Conservation (phyloP, 2,329 filamentous ascomycete species). For the Ascochyta koolunga region DNA sequence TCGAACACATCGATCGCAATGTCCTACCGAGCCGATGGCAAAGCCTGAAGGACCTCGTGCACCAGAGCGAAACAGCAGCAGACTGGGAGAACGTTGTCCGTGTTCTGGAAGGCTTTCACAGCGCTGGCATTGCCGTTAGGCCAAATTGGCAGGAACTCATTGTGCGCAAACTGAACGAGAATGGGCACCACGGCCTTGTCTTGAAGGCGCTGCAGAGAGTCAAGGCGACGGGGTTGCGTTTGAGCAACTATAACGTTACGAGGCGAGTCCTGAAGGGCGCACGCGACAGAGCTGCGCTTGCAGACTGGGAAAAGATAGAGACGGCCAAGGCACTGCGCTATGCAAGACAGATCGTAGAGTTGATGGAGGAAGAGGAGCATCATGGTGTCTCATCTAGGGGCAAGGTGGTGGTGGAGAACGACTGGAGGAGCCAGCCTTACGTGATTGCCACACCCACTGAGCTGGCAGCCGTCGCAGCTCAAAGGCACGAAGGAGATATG, state of each 20-base stretch:
- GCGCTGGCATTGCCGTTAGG: slow-evolving; percentile 30
- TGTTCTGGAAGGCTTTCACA: slow-evolving; percentile 38
- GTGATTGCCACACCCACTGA: slow-evolving; percentile 53
- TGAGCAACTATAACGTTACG: slow-evolving; percentile 34
- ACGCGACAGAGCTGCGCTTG: slow-evolving; percentile 39
- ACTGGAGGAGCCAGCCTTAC: slow-evolving; percentile 37
- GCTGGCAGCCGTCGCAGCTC: slow-evolving; percentile 50
- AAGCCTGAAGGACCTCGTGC: slow-evolving; percentile 22
- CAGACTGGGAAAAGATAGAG: slow-evolving; percentile 46
- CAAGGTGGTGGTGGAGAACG: slow-evolving; percentile 32
- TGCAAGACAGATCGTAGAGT: slow-evolving; percentile 47
- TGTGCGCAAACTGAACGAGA: slow-evolving; percentile 25
- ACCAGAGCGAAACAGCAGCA: slow-evolving; percentile 26
- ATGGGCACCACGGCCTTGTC: slow-evolving; percentile 35
- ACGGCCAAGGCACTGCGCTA: slow-evolving; percentile 47
- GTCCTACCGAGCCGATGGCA: slow-evolving; percentile 20
- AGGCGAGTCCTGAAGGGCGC: slow-evolving; percentile 44
- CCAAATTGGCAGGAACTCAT: slow-evolving; percentile 22
- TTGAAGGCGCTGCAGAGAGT: slow-evolving; percentile 39
- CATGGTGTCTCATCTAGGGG: slow-evolving; percentile 19
- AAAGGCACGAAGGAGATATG: slow-evolving; percentile 45
- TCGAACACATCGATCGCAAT: slow-evolving; percentile 41
- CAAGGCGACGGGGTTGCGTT: slow-evolving; percentile 31
- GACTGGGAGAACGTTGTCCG: slow-evolving; percentile 47
- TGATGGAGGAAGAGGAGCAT: slow-evolving; percentile 53